These are phyloP conservation scores for Crepidotus sp. DNA, from an alignment of 1,284 basidiomycete genomes.

Conservation along the genomic window DNA sequence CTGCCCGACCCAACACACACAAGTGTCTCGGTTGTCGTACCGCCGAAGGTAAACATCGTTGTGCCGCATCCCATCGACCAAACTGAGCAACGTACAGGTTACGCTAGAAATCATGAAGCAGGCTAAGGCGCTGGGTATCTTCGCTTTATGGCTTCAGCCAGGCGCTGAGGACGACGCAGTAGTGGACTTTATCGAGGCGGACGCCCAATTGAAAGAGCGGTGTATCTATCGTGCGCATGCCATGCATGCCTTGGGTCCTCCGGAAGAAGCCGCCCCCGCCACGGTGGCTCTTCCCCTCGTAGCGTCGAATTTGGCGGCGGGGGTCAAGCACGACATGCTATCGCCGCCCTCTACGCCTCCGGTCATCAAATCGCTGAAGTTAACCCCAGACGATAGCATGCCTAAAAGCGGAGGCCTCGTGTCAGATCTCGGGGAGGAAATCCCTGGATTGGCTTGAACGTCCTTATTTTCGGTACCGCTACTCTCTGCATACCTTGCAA, in stretches of 20 bases:
- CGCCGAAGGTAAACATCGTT: constrained; percentile 41
- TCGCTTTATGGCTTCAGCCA: constrained; percentile 78
- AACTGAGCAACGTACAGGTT: constrained; percentile 34
- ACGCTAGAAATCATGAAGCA: constrained; percentile 57
- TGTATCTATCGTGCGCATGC: constrained; percentile 7
- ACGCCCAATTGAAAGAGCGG: constrained; percentile 7
- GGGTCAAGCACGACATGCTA: constrained; percentile 6
- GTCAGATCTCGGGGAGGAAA: constrained; percentile 2
- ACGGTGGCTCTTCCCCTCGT: neutral
- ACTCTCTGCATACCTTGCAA: neutral
- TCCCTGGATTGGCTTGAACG: constrained; percentile 10
- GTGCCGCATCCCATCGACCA: neutral
- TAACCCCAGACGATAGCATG: neutral
- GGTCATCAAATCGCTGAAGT: constrained; percentile 10
- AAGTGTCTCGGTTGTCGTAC: constrained; percentile 71
- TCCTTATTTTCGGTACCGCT: neutral
- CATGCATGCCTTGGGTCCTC: neutral
- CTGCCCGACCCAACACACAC: constrained; percentile 59
- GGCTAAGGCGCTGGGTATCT: constrained; percentile 53
- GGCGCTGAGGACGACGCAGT: constrained; percentile 64
- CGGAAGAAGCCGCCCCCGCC: neutral
- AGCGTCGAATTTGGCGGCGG: constrained; percentile 4
- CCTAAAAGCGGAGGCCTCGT: neutral
- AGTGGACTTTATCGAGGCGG: constrained; percentile 30
- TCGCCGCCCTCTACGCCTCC: constrained; percentile 14